phyloP scores from a whole-genome alignment of 108 stramenopile genomes.

The Skeletonema tropicum region DNA sequence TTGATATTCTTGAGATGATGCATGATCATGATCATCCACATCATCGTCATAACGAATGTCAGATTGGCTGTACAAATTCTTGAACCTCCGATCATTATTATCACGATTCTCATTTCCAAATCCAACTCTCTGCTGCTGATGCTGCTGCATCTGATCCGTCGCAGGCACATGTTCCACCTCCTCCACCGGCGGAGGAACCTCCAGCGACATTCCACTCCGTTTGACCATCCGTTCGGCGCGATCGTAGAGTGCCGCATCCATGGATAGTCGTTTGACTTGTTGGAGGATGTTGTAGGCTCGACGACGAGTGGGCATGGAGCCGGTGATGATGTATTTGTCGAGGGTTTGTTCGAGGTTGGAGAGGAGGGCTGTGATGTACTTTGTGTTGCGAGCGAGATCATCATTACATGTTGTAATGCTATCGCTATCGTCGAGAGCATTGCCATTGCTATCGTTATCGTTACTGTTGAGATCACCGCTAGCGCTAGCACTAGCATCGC shows the following conservation, averaged over 20 bases:
- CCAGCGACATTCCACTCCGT: constrained; percentile 68
- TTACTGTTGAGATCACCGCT: no score
- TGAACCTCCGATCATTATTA: constrained; percentile 16
- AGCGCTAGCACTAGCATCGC: no score
- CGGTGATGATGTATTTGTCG: constrained; percentile 71
- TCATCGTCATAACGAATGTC: not conserved
- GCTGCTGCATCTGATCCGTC: no score
- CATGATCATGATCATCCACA: not conserved
- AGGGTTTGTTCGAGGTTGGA: constrained; percentile 57
- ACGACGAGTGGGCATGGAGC: constrained; percentile 53
- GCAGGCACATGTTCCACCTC: constrained; percentile 36
- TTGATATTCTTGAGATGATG: not conserved
- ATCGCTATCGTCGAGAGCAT: no score
- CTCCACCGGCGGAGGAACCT: constrained; percentile 20
- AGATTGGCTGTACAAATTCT: not conserved
- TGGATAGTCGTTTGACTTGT: constrained; percentile 56
- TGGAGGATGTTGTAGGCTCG: constrained; percentile 62
- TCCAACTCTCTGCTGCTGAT: not conserved
- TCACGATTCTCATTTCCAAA: not conserved
- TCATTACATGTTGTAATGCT: no score
- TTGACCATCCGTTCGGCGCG: constrained; percentile 57
- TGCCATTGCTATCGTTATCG: no score
- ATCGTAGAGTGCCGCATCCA: constrained; percentile 46
- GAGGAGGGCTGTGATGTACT: constrained; percentile 65
- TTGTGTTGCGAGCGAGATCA: no score